Evolutionary conservation across 1,284 basidiomycete species (phyloP).

Genomic region (Albatrellus sp.): DNA sequence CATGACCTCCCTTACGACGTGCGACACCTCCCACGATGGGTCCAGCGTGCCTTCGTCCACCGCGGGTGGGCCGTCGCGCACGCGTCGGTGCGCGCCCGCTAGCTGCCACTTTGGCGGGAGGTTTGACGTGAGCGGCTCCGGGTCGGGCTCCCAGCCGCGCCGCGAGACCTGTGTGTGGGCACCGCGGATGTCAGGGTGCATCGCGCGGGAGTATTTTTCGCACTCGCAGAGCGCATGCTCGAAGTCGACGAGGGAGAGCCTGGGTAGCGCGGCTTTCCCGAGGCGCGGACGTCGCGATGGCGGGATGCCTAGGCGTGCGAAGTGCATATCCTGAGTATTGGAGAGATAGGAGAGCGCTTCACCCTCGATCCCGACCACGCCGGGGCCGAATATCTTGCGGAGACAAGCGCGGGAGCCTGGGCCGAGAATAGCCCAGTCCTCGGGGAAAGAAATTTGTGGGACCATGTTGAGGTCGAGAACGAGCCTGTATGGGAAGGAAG

Average conservation of each 20-base stretch:
- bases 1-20: conserved; percentile 20
- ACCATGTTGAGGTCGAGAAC: conserved; percentile 31
- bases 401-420: conserved; percentile 28
- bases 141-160: conserved; percentile 10
- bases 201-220: conserved; percentile 27
- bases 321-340: conserved; percentile 24
- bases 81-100: conserved; percentile 1
- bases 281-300: conserved; percentile 18
- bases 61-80: conserved; percentile 12
- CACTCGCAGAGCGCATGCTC: conserved; percentile 34
- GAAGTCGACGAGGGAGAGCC: conserved; percentile 27
- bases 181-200: conserved; percentile 19
- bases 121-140: conserved; percentile 16
- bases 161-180: conserved; percentile 14
- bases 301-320: conserved; percentile 21
- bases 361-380: conserved; percentile 19
- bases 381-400: conserved; percentile 27
- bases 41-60: conserved; percentile 9
- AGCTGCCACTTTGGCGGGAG: conserved; percentile 21
- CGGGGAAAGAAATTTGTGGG: conserved; percentile 23
- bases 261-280: conserved; percentile 9
- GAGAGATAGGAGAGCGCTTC: conserved; percentile 26
- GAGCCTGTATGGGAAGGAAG: conserved; percentile 15
- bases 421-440: conserved; percentile 28
- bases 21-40: conserved; percentile 20